Evolutionary conservation across 495 filamentous ascomycete genomes (phyloP).

Genomic region (Talaromyces proteolyticus): DNA sequence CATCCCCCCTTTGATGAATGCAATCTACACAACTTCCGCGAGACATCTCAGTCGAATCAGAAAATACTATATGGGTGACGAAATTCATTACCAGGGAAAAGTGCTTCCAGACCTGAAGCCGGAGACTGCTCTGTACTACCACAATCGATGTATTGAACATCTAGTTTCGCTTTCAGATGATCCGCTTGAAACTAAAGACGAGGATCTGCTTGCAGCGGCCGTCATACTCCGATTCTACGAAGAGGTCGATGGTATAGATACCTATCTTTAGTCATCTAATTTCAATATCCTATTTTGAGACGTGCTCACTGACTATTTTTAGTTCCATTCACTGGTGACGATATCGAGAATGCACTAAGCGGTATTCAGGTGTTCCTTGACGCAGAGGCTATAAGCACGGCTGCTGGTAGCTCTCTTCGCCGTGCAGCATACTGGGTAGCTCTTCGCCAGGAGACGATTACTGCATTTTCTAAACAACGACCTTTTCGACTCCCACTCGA

Average conservation of each 20-base stretch:
- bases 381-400: too few species aligned
- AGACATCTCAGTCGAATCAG: constrained; percentile 17
- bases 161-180: constrained; percentile 21
- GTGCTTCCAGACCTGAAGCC: constrained; percentile 12
- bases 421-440: constrained; percentile 24
- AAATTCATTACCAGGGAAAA: constrained; percentile 11
- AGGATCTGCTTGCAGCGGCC: constrained; percentile 23
- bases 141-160: constrained; percentile 19
- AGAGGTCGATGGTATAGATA: constrained; percentile 24
- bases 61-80: too few species aligned
- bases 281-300: too few species aligned
- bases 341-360: constrained; percentile 5
- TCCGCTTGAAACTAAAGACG: constrained; percentile 20
- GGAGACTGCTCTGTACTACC: constrained; percentile 22
- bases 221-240: constrained; percentile 29
- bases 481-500: constrained; percentile 15
- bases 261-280: too few species aligned
- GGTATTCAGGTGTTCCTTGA: too few species aligned
- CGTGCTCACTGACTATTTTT: background rate
- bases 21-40: constrained; percentile 22
- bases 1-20: constrained; percentile 23
- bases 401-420: too few species aligned
- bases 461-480: constrained; percentile 24
- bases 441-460: constrained; percentile 27
- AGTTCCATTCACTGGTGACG: background rate